These are phyloP conservation scores for Akanthomyces uredinophilus DNA, from an alignment of 2,329 filamentous ascomycete genomes.

Conservation along the genomic window DNA sequence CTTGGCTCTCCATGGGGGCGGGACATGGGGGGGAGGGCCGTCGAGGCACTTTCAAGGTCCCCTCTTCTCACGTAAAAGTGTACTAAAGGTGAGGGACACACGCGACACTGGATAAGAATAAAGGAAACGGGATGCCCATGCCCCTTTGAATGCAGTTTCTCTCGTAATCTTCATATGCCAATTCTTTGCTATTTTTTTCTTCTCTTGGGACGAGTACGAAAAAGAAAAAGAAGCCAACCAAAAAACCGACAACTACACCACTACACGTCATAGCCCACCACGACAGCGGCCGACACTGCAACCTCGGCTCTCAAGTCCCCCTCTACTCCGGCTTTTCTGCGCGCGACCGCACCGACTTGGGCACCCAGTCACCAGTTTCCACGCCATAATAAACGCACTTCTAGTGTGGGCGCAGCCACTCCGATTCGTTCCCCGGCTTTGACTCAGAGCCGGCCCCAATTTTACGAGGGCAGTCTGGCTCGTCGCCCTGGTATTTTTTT, in stretches of 20 bases:
- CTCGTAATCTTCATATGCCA: background rate
- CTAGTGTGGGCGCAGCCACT: background rate
- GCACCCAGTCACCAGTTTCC: background rate
- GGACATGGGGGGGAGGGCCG: background rate
- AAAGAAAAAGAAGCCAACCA: background rate
- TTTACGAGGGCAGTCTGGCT: background rate
- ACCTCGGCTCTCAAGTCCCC: constrained; percentile 12
- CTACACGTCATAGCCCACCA: constrained; percentile 1
- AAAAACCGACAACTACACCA: background rate
- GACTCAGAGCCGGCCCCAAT: too few species aligned
- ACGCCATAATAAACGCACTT: background rate
- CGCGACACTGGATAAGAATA: constrained; percentile 1
- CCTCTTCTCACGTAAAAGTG: constrained; percentile 14
- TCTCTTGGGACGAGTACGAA: too few species aligned
- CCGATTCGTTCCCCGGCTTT: constrained; percentile 5
- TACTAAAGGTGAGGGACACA: constrained; percentile 4
- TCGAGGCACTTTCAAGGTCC: background rate
- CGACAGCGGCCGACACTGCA: background rate
- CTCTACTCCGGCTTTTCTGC: background rate
- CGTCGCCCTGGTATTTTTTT: background rate
- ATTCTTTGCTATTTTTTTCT: background rate
- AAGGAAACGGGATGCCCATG: constrained; percentile 1
- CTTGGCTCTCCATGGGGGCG: background rate
- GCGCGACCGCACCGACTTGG: background rate
- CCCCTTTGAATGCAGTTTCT: background rate